Evolutionary conservation across 371 early-diverging fungal genomes (phyloP), one percentile per base, ranked within the genome.

Genomic region (Fennellomyces sp.): DNA sequence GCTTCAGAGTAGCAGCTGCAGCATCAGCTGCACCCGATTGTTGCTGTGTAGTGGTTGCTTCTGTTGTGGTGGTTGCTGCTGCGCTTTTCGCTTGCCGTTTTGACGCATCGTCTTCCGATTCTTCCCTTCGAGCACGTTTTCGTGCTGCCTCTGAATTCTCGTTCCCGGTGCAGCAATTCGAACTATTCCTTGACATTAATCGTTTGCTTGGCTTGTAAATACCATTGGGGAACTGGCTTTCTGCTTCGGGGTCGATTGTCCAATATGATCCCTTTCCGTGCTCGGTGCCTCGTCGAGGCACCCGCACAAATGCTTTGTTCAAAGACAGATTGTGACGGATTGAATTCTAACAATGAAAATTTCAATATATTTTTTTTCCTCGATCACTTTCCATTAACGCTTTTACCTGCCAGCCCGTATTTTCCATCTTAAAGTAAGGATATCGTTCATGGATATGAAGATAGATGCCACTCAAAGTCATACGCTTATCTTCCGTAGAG

Each of bases 191-290:
- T 28, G 51, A 30, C 29, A 45, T 45, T 27, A 54, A 28, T 39
- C 57, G 57, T 26, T 56, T 56, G 33, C 39, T 56, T 17, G 57
- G 57, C 29, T 47, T 56, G 28, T 56, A 56, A 23, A 56, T 47
- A 13, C 57, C 57, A 38, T 47, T 47, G 11, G 57, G 47, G 30
- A 56, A 56, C 26, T 56, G 57, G 13, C 31, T 27, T 19, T 56
- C 57, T 29, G 57, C 42, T 31, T 56, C 57, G 1, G 57, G 57
- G 25, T 56, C 57, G 30, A 56, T 56, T 2, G 57, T 88, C 99
- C 98, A 98, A 71, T 92, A 97, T n/a, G 94, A 86, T 10, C 99
- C 99, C 76, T 99, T 99, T 27, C 99, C 99, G 5, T 92, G 93
- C 64, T 96, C 94, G 63, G 92, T 88, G 55, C 86, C 78, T 2